Evolutionary conservation across 352 stramenopile species (phyloP), one percentile per base, ranked within the genome.

Genomic region (Phytophthora brassicae): DNA sequence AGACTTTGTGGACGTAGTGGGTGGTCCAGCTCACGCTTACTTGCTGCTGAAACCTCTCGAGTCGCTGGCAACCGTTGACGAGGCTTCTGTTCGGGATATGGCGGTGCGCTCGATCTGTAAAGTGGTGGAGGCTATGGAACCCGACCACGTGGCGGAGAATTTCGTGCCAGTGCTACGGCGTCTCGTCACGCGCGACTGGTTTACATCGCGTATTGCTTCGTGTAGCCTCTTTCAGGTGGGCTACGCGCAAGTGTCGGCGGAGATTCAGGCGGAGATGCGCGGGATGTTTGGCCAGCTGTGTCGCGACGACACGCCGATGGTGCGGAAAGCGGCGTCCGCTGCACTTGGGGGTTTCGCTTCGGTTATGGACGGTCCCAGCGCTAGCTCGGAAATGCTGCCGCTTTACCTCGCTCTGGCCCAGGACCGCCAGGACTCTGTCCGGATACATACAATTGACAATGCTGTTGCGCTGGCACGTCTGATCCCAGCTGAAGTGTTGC

Each of bases 371-470:
- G 41, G 79, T 5, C 62, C 68, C 17, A 90, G 69, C 33, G 84
- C 84, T 11, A 81, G 65, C 17, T 49, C 64, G n/a, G 85, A 96
- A 36, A 73, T 98, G 60, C 53, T 97, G 43, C 85, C 87, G 39
- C 68, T 96, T 13, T 98, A 96, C 63, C 65, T 88, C 13, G 64
- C 72, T 23, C 72, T 98, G 33, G 80, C 86, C 14, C 79, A 86
- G 53, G 95, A 98, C 67, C 90, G 96, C 12, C 92, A 98, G 68
- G 97, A 99, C 70, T 98, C 91, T 2, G 97, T 99, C 19, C 79
- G 97, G 63, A 90, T 99, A 76, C 96, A 99, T 71, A 97, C 94
- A 16, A 96, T 98, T 42, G 93, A 98, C 66, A 99, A 99, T 68
- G 98, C 96, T 61, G 89, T 99, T 14, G 86, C 84, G 1, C 90